Percentiles rank a stretch among this genome's conserved stretches.
Evolutionary conservation across 306 rosid species (phyloP).

Genomic region (Cicer cuneatum): DNA sequence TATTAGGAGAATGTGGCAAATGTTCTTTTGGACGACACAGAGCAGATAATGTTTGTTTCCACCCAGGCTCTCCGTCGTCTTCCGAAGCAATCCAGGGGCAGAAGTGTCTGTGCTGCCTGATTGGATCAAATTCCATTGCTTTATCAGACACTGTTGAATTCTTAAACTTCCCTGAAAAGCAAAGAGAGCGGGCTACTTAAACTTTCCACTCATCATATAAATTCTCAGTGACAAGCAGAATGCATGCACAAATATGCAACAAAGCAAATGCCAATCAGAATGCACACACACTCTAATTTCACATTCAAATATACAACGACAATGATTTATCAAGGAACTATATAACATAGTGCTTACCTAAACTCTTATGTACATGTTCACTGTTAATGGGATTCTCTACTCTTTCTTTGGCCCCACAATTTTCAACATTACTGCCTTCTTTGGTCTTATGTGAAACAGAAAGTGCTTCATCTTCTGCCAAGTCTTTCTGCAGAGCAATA

Average conservation of each 20-base stretch:
- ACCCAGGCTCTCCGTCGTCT: constrained; percentile 73
- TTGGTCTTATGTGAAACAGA: constrained; percentile 45
- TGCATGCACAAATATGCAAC: constrained; percentile 33
- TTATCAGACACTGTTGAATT: constrained; percentile 46
- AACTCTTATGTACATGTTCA: constrained; percentile 47
- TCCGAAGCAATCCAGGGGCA: constrained; percentile 91
- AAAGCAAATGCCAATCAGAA: constrained; percentile 33
- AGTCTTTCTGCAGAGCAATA: constrained; percentile 51
- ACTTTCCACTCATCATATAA: constrained; percentile 16
- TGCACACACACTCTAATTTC: background rate
- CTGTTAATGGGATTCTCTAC: constrained; percentile 42
- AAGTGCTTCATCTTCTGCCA: constrained; percentile 44
- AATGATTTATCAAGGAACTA: constrained; percentile 38
- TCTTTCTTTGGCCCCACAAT: constrained; percentile 40
- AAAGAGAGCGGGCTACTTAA: constrained; percentile 40
- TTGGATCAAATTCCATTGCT: constrained; percentile 79
- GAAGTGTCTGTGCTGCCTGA: constrained; percentile 90
- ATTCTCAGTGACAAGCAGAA: constrained; percentile 14
- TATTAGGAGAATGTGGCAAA: constrained; percentile 52
- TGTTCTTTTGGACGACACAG: constrained; percentile 59
- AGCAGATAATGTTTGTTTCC: constrained; percentile 86
- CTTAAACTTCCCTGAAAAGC: constrained; percentile 58
- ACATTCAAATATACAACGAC: constrained; percentile 25
- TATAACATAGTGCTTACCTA: constrained; percentile 57
- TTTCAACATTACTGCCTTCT: constrained; percentile 30